Conservation (phyloP, 2,329 filamentous ascomycete species). For the Phaeosphaeriaceae sp. region DNA sequence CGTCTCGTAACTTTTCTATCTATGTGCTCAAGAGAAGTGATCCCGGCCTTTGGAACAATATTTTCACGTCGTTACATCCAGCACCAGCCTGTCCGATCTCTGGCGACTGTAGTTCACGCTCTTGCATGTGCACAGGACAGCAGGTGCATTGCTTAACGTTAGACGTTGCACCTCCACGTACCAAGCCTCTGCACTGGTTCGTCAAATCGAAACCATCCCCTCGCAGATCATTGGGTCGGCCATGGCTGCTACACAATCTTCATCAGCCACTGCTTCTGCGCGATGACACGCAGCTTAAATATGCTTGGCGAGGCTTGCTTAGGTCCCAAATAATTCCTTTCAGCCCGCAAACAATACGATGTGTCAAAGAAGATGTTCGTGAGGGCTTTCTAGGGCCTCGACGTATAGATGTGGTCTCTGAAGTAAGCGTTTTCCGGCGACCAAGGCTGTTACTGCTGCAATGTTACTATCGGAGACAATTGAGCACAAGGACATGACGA, state of each 20-base stretch:
- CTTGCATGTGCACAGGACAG: too few relatives aligned
- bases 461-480: background rate
- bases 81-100: background rate
- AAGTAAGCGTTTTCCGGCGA: too few relatives aligned
- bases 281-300: background rate
- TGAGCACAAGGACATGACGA: background rate
- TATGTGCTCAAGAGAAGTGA: background rate
- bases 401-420: too few relatives aligned
- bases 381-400: too few relatives aligned
- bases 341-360: too few relatives aligned
- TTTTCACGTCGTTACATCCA: background rate
- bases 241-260: background rate
- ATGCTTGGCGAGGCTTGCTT: conserved; percentile 2
- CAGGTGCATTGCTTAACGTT: too few relatives aligned
- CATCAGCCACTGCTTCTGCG: background rate
- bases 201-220: background rate
- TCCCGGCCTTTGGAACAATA: background rate
- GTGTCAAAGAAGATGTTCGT: too few relatives aligned
- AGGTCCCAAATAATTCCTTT: too few relatives aligned
- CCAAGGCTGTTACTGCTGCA: background rate
- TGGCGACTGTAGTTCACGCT: too few relatives aligned
- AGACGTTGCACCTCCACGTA: background rate
- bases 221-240: background rate
- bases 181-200: background rate
- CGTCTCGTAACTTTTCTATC: background rate